phyloP scores from a whole-genome alignment of 2,329 filamentous ascomycete genomes.

The Aspergillus novoparasiticus region DNA sequence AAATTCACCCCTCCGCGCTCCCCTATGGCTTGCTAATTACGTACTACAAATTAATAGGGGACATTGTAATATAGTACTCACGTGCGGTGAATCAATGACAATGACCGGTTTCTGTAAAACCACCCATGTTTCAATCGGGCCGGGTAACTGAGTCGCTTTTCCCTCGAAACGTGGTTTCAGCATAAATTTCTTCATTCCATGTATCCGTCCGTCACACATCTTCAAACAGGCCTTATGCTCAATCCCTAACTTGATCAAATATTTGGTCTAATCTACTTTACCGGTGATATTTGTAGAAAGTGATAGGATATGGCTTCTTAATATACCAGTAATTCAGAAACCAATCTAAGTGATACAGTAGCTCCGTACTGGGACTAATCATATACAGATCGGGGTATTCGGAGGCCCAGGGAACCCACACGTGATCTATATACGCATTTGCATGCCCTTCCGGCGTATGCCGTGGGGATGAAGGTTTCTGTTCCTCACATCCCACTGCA shows the following conservation, averaged over 20 bases:
- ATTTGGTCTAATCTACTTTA: not conserved
- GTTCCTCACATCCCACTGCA: constrained; percentile 4
- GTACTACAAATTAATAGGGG: not conserved
- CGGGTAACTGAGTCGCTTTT: not conserved
- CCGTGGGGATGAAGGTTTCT: constrained; percentile 12
- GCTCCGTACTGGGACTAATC: not conserved
- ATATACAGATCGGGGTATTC: not conserved
- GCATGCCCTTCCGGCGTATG: constrained; percentile 17
- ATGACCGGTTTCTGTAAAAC: not conserved
- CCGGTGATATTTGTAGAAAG: not conserved
- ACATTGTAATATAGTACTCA: not conserved
- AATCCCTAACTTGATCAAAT: not conserved
- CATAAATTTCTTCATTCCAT: constrained; percentile 11
- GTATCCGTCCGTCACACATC: not conserved
- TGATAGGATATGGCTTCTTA: not conserved
- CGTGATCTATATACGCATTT: constrained; percentile 10
- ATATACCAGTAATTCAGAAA: not conserved
- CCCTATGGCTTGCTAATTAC: not conserved
- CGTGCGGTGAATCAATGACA: not conserved
- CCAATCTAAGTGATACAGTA: constrained; percentile 1
- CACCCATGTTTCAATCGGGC: not conserved
- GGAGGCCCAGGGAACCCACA: not conserved
- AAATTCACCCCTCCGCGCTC: not conserved
- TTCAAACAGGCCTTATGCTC: not conserved
- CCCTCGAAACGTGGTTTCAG: constrained; percentile 9